phyloP scores from a whole-genome alignment of 495 filamentous ascomycete genomes.

The Xylaria cubensis region DNA sequence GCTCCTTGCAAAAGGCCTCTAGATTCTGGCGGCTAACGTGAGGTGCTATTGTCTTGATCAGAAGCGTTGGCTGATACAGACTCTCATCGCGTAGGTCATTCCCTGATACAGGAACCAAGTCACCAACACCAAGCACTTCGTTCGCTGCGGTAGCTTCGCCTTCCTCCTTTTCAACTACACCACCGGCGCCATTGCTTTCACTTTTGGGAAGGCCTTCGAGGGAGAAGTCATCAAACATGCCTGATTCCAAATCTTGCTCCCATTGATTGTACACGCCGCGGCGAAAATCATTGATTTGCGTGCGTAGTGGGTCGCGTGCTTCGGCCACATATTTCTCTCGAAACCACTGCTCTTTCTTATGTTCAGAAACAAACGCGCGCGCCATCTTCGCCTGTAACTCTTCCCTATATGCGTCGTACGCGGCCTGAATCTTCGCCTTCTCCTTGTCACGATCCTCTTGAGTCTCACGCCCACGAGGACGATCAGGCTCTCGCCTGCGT shows the following conservation, averaged over 20 bases:
- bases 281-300: constrained; percentile 75
- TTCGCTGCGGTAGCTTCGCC: constrained; percentile 88
- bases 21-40: constrained; percentile 94
- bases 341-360: constrained; percentile 97
- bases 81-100: constrained; percentile 85
- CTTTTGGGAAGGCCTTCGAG: constrained; percentile 95
- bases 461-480: constrained; percentile 75
- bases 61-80: constrained; percentile 81
- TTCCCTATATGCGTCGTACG: constrained; percentile 94
- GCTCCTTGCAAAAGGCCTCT: constrained; percentile 89
- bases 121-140: constrained; percentile 89
- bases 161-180: constrained; percentile 91
- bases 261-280: constrained; percentile 78
- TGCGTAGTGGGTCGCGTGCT: constrained; percentile 70
- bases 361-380: constrained; percentile 82
- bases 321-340: constrained; percentile 91
- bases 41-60: constrained; percentile 98
- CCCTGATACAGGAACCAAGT: constrained; percentile 79
- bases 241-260: constrained; percentile 80
- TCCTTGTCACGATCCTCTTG: constrained; percentile 89
- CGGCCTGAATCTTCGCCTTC: constrained; percentile 85
- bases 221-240: constrained; percentile 91
- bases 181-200: constrained; percentile 86
- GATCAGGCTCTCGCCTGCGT: constrained; percentile 71
- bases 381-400: constrained; percentile 93